Percentiles rank a stretch among this genome's conserved stretches.
These are phyloP conservation scores for Ascochyta clinopodiicola DNA, from an alignment of 2,329 filamentous ascomycete genomes.

Conservation along the genomic window DNA sequence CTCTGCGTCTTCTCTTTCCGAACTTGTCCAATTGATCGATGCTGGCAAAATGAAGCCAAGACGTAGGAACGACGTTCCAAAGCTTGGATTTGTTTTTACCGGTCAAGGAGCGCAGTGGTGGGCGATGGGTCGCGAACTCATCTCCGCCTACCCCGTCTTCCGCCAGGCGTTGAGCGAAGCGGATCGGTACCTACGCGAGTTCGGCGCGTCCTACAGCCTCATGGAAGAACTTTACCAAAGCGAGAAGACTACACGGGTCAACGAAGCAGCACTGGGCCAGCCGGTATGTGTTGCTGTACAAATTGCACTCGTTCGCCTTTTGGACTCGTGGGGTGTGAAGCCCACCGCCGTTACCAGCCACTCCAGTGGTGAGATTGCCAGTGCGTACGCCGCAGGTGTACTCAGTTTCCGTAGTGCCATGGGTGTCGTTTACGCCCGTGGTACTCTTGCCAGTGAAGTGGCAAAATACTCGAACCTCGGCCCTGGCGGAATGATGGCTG, in stretches of 20 bases:
- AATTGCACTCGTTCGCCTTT: conserved; percentile 22
- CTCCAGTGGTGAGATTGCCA: conserved; percentile 32
- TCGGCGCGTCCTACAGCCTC: background rate
- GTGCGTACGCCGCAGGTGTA: conserved; percentile 18
- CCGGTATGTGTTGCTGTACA: conserved; percentile 27
- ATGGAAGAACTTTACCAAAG: conserved; percentile 18
- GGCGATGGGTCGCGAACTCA: conserved; percentile 9
- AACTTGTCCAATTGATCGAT: background rate
- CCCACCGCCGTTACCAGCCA: conserved; percentile 24
- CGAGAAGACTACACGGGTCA: background rate
- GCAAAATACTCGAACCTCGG: conserved; percentile 8
- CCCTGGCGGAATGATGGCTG: conserved; percentile 16
- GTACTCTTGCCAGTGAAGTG: conserved; percentile 12
- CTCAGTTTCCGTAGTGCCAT: conserved; percentile 1
- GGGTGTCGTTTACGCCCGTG: conserved; percentile 1
- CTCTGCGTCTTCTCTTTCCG: background rate
- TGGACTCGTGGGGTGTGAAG: conserved; percentile 17
- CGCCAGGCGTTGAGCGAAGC: background rate
- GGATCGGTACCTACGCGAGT: background rate
- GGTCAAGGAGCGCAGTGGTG: conserved; percentile 47
- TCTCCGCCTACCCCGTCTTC: conserved; percentile 11
- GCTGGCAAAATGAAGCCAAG: no score
- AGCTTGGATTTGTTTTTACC: conserved; percentile 36
- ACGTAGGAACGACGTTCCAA: background rate
- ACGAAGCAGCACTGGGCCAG: conserved; percentile 4